Evolutionary conservation across 208 protist genomes (phyloP).

Genomic region (Leishmania turanica): DNA sequence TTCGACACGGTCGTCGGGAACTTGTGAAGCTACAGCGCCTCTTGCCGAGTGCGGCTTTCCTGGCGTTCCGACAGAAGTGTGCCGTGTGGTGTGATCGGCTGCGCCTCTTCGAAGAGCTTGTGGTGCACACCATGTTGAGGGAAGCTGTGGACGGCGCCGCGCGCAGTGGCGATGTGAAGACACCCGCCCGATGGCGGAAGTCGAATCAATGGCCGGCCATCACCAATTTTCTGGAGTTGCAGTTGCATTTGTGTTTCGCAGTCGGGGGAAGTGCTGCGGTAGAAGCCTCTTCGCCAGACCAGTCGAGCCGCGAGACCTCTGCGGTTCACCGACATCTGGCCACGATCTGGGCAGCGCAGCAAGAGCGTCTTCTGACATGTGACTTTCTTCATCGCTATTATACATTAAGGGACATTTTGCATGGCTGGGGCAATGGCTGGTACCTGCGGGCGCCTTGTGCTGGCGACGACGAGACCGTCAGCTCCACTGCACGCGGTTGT

Average conservation of each 20-base stretch:
- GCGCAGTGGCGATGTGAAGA: neutral
- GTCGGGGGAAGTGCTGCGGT: neutral
- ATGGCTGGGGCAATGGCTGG: slow-evolving; percentile 26
- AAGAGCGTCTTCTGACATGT: neutral
- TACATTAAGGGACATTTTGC: slow-evolving; percentile 12
- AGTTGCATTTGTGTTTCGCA: slow-evolving; percentile 7
- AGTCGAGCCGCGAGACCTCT: neutral
- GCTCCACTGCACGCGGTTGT: too few species aligned
- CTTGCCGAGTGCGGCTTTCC: slow-evolving; percentile 17
- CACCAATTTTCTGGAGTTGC: slow-evolving; percentile 20
- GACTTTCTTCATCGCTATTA: slow-evolving; percentile 18
- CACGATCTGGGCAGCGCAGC: neutral
- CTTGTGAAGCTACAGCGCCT: slow-evolving; percentile 10
- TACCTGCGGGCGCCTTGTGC: neutral
- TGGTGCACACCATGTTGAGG: slow-evolving; percentile 27
- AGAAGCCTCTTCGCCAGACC: neutral
- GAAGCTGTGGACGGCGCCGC: slow-evolving; percentile 21
- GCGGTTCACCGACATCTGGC: slow-evolving; percentile 12
- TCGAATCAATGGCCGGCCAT: slow-evolving; percentile 31
- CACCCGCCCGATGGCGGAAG: slow-evolving; percentile 20
- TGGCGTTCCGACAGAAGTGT: slow-evolving; percentile 16
- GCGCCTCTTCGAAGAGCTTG: slow-evolving; percentile 29
- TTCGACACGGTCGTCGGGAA: slow-evolving; percentile 10
- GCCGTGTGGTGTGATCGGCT: slow-evolving; percentile 3
- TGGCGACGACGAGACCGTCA: neutral